A percentile compares a stretch with the other conserved stretches of the same genome.
These are phyloP conservation scores for Trichoderma polysporum DNA, from an alignment of 2,329 filamentous ascomycete genomes.

Conservation along the genomic window DNA sequence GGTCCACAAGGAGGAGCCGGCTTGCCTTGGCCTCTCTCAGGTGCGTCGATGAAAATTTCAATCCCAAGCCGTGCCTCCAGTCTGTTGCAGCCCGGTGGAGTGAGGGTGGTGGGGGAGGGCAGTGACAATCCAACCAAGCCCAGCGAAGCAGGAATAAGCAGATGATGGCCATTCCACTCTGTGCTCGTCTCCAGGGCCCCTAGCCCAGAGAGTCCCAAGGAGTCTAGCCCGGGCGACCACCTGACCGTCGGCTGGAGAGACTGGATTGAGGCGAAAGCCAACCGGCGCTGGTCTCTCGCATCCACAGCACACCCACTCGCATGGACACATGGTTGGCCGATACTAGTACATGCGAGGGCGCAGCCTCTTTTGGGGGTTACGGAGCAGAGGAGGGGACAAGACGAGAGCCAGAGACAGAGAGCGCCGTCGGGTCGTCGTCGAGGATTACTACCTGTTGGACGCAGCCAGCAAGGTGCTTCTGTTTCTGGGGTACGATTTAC, in stretches of 20 bases:
- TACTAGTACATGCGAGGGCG: constrained; percentile 13
- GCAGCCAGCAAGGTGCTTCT: not conserved
- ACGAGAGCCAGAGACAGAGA: not conserved
- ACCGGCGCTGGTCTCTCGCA: not conserved
- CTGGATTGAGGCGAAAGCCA: constrained; percentile 15
- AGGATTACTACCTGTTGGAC: not conserved
- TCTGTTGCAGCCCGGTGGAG: constrained; percentile 11
- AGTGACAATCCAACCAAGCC: not conserved
- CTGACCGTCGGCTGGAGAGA: constrained; percentile 21
- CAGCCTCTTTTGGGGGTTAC: not conserved
- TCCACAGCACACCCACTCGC: constrained; percentile 12
- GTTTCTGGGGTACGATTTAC: not conserved
- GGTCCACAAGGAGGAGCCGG: not conserved
- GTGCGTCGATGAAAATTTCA: constrained; percentile 14
- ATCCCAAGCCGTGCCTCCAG: constrained; percentile 11
- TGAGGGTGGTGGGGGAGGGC: not conserved
- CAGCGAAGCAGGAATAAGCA: not conserved
- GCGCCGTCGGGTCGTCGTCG: not conserved
- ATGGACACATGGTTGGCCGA: constrained; percentile 15
- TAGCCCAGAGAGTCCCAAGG: constrained; percentile 6
- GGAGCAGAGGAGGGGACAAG: not conserved
- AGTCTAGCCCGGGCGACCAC: constrained; percentile 19
- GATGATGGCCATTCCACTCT: constrained; percentile 5
- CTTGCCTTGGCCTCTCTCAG: constrained; percentile 1
- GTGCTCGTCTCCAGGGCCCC: constrained; percentile 11